Conservation (phyloP, 192 early-diverging fungal species). For the Helicostylum pulchrum region DNA sequence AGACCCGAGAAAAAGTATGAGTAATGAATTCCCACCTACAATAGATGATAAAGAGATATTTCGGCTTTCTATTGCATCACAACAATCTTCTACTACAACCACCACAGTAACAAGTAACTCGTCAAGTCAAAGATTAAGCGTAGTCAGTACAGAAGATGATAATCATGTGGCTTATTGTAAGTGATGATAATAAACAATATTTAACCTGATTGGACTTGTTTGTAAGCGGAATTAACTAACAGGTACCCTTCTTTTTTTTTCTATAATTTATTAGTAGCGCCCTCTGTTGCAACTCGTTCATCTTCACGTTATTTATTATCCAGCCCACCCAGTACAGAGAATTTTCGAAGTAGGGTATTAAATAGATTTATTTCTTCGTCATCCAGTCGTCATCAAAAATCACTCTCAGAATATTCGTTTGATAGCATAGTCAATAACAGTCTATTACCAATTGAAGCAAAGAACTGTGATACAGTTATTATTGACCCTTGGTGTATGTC, state of each 20-base stretch:
- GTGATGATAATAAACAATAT: too few relatives aligned
- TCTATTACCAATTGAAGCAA: background rate
- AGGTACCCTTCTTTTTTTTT: background rate
- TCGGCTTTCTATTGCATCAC: conserved; percentile 9
- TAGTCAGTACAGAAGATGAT: background rate
- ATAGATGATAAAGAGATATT: background rate
- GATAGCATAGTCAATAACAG: background rate
- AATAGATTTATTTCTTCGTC: conserved; percentile 14
- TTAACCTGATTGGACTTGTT: conserved; percentile 4
- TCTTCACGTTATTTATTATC: conserved; percentile 17
- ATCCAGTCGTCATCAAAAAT: conserved; percentile 3
- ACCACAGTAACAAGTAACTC: background rate
- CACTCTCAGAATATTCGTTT: conserved; percentile 12
- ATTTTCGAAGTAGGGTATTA: conserved; percentile 20
- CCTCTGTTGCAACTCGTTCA: background rate
- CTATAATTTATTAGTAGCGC: background rate
- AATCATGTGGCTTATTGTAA: conserved; percentile 1
- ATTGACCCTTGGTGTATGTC: conserved; percentile 26
- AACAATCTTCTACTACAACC: conserved; percentile 8
- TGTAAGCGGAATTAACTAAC: background rate
- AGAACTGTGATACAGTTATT: background rate
- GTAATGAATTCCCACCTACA: too few relatives aligned
- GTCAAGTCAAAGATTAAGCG: conserved; percentile 9
- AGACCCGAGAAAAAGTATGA: too few relatives aligned
- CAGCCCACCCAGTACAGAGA: conserved; percentile 14